These are phyloP conservation scores for Toxicodendron radicans DNA, from an alignment of 345 rosid genomes.

Conservation along the genomic window DNA sequence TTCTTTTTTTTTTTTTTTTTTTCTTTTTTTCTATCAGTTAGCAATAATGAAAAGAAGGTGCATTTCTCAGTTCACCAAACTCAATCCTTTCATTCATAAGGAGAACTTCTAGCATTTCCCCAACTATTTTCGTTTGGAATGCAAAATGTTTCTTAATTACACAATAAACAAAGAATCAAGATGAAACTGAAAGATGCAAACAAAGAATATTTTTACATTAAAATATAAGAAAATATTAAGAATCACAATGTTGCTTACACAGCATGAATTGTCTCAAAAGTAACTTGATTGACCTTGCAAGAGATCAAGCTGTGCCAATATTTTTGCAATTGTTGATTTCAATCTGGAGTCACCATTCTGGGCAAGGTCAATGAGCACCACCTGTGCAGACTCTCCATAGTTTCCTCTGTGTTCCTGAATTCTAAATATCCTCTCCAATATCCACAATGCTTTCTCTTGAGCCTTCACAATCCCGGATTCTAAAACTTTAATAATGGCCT, in stretches of 20 bases:
- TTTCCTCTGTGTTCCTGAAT: constrained; percentile 42
- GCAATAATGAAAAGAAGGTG: no score
- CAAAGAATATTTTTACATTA: not conserved
- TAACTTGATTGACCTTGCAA: constrained; percentile 61
- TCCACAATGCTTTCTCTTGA: constrained; percentile 58
- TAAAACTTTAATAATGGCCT: constrained; percentile 45
- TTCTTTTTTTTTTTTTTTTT: no score
- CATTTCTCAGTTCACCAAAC: not conserved
- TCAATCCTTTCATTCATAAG: not conserved
- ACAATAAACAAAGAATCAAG: not conserved
- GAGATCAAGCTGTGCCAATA: constrained; percentile 61
- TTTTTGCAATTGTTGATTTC: constrained; percentile 42
- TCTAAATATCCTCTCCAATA: constrained; percentile 51
- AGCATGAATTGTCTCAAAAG: constrained; percentile 32
- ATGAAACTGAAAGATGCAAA: constrained; percentile 6
- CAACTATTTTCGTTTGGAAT: not conserved
- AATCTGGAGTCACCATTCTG: constrained; percentile 50
- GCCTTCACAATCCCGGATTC: constrained; percentile 44
- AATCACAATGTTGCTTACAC: not conserved
- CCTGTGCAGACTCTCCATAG: constrained; percentile 51
- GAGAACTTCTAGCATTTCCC: not conserved
- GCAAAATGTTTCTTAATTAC: constrained; percentile 2
- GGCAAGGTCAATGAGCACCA: constrained; percentile 56
- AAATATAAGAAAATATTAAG: constrained; percentile 2
- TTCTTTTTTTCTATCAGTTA: no score